A percentile compares a stretch with the other conserved stretches of the same genome.
Conservation (phyloP, 192 early-diverging fungal genomes). For the Gryganskiella cystojenkinii region DNA sequence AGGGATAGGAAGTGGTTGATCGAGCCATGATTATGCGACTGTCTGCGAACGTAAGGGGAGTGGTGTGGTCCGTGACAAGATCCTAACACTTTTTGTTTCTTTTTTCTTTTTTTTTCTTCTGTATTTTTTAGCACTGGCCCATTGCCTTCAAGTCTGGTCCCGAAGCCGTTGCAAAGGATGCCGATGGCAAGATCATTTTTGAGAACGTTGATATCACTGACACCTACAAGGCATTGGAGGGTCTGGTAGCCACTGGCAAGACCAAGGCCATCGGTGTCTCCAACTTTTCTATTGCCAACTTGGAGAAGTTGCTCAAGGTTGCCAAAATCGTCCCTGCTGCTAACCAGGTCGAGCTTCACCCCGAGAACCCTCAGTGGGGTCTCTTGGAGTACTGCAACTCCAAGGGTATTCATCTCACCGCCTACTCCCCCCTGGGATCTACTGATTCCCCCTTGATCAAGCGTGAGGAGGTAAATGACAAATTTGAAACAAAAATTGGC, state of each 20-base stretch:
- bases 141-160: conserved; percentile 60
- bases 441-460: conserved; percentile 42
- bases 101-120: background rate
- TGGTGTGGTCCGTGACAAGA: background rate
- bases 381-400: conserved; percentile 78
- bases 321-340: conserved; percentile 81
- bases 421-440: conserved; percentile 86
- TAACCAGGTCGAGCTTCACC: conserved; percentile 91
- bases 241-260: conserved; percentile 74
- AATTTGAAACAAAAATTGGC: background rate
- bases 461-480: conserved; percentile 17
- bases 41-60: too few relatives aligned
- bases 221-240: conserved; percentile 90
- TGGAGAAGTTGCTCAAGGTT: conserved; percentile 72
- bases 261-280: conserved; percentile 87
- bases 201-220: conserved; percentile 70
- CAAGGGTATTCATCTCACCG: conserved; percentile 80
- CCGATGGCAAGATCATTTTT: conserved; percentile 42
- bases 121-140: conserved; percentile 78
- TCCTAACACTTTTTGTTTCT: background rate
- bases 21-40: too few relatives aligned
- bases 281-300: conserved; percentile 75
- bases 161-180: conserved; percentile 25
- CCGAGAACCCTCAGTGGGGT: conserved; percentile 74
- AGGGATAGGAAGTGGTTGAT: background rate